Base-by-base conservation (phyloP, 139 green algal genomes). In the Asterochloris sp. region DNA sequence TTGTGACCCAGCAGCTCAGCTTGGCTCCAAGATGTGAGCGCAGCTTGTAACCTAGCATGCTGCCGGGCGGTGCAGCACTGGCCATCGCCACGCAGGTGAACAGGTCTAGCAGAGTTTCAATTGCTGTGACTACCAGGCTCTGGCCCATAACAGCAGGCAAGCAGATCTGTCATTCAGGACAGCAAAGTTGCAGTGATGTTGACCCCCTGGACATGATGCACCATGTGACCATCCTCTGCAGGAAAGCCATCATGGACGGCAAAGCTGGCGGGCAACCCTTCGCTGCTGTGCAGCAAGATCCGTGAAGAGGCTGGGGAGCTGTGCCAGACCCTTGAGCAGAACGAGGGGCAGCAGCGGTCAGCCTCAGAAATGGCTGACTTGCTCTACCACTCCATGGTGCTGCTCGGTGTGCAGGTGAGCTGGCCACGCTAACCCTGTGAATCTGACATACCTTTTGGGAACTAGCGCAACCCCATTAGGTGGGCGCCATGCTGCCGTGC, bases 301-400 rank as follows among this genome's bases (percentile, higher is more conserved):
- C 88, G 91, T 29, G 96, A 99, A 85, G 96, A 99, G 85, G 96
- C 96, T 27, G 93, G 90, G 0, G 96, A 99, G 92, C 92, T 99
- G 76, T 99, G 97, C 85, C 74, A 96, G 81, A 98, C 96, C 19
- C 85, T 95, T 79, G 94, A 98, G 85, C 71, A 90, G 14, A 69
- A 89, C 17, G 97, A 99, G 85, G 96, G 96, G 15, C 86, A 87
- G 54, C 93, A 99, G 83, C 81, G 96, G 0, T 88, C 93, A 0
- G 95, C 93, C 13, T 97, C 89, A 21, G 97, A 99, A 85, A 92
- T 93, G 83, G 97, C 97, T 11, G 97, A 99, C 89, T 89, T 99
- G 81, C 86, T 99, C 54, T 99, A 99, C 88, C 97, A 99, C 85
- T 88, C 93, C 61, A 95, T 99, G 89, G 97, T 99, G 62, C 88